Conservation (phyloP, 2,329 filamentous ascomycete species). For the Colletotrichum limetticola region DNA sequence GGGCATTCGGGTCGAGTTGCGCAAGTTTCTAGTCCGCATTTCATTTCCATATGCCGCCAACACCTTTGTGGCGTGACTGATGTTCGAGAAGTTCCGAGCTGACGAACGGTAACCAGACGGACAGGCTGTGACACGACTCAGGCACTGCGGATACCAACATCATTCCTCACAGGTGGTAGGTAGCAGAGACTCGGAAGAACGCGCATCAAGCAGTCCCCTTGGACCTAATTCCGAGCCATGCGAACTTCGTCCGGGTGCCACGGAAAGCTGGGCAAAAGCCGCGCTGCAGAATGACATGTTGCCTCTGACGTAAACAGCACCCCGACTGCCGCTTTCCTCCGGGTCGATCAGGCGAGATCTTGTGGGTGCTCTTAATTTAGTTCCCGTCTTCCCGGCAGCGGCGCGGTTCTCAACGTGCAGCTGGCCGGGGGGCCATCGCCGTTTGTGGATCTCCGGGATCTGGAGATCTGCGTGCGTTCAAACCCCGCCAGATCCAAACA, state of each 20-base stretch:
- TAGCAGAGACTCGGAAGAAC: not conserved
- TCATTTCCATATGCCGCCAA: not conserved
- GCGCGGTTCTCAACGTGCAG: not conserved
- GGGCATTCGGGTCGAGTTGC: not conserved
- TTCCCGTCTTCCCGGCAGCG: constrained; percentile 22
- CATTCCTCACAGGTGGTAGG: too few species aligned
- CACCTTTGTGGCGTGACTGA: constrained; percentile 4
- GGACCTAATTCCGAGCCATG: not conserved
- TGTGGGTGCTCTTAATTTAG: constrained; percentile 5
- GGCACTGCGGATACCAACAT: not conserved
- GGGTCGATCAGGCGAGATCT: constrained; percentile 14
- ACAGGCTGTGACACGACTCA: not conserved
- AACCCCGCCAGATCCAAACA: constrained; percentile 20
- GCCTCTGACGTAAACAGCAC: constrained; percentile 6
- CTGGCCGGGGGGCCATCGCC: constrained; percentile 3
- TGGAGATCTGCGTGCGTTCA: constrained; percentile 16
- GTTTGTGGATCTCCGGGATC: constrained; percentile 26
- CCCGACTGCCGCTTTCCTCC: constrained; percentile 9
- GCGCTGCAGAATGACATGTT: constrained; percentile 13
- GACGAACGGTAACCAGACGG: not conserved
- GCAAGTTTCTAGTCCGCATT: not conserved
- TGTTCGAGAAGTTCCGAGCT: not conserved
- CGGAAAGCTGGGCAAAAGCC: constrained; percentile 20
- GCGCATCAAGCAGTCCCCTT: not conserved
- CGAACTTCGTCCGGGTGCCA: constrained; percentile 25